These are phyloP conservation scores for Aspergillus sp. DNA, from an alignment of 2,329 filamentous ascomycete genomes.

Conservation along the genomic window DNA sequence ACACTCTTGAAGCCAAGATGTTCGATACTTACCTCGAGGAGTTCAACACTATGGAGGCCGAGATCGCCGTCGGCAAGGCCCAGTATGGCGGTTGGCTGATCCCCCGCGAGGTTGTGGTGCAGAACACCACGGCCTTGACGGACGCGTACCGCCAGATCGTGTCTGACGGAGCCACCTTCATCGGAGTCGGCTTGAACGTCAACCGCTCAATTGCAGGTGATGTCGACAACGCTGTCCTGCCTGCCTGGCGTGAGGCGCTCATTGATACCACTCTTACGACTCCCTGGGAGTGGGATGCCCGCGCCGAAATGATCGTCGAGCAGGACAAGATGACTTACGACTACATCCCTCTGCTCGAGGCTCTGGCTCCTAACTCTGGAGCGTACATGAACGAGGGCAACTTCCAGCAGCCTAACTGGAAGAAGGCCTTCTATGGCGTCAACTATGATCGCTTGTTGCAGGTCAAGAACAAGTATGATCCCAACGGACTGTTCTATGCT, in stretches of 20 bases:
- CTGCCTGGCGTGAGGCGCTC: slow-evolving; percentile 6
- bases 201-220: not conserved
- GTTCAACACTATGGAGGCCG: slow-evolving; percentile 5
- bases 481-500: slow-evolving; percentile 12
- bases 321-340: slow-evolving; percentile 7
- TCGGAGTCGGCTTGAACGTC: slow-evolving; percentile 3
- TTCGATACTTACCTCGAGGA: slow-evolving; percentile 6
- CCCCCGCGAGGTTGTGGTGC: not conserved
- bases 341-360: not conserved
- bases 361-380: slow-evolving; percentile 5
- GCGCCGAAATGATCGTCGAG: not conserved
- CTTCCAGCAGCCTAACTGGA: slow-evolving; percentile 11
- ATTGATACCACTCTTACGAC: slow-evolving; percentile 5
- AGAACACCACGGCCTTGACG: slow-evolving; percentile 2
- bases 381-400: slow-evolving; percentile 16
- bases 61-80: slow-evolving; percentile 7
- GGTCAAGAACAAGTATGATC: slow-evolving; percentile 15
- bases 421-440: slow-evolving; percentile 10
- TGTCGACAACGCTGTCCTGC: slow-evolving; percentile 4
- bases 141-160: slow-evolving; percentile 3
- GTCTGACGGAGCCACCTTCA: slow-evolving; percentile 4
- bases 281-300: slow-evolving; percentile 6
- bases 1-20: not conserved
- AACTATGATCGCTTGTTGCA: slow-evolving; percentile 6
- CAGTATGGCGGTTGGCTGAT: slow-evolving; percentile 6